phyloP scores from a whole-genome alignment of 2,329 filamentous ascomycete species.

The Neonectria coccinea region DNA sequence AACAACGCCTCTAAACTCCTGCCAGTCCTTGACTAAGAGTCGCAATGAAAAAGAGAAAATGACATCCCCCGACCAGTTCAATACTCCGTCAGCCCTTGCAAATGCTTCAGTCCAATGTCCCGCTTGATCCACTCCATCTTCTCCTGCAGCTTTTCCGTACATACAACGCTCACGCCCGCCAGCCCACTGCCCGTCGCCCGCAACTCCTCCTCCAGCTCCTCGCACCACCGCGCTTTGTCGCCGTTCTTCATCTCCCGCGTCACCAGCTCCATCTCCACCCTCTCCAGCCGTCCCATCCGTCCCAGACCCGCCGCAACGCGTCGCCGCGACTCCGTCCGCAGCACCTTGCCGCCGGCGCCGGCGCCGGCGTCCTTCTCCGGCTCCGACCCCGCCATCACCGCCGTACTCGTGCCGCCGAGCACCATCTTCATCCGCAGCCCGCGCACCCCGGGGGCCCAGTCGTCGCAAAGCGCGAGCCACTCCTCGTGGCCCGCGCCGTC shows the following conservation, averaged over 20 bases:
- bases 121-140: slow-evolving; percentile 44
- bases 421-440: slow-evolving; percentile 56
- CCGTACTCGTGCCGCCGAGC: slow-evolving; percentile 32
- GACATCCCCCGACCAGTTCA: neutral
- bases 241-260: slow-evolving; percentile 47
- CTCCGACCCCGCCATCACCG: slow-evolving; percentile 29
- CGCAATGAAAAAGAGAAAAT: neutral
- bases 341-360: slow-evolving; percentile 32
- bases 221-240: slow-evolving; percentile 53
- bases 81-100: slow-evolving; percentile 16
- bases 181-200: slow-evolving; percentile 32
- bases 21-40: neutral
- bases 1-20: neutral
- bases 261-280: slow-evolving; percentile 56
- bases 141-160: slow-evolving; percentile 42
- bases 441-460: slow-evolving; percentile 51
- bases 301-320: slow-evolving; percentile 48
- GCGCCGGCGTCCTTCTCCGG: slow-evolving; percentile 38
- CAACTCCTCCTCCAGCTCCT: slow-evolving; percentile 46
- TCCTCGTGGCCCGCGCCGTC: slow-evolving; percentile 44
- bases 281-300: slow-evolving; percentile 48
- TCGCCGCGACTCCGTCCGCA: slow-evolving; percentile 32
- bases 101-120: slow-evolving; percentile 34
- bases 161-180: slow-evolving; percentile 37
- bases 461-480: slow-evolving; percentile 53